Evolutionary conservation across 1,284 basidiomycete genomes (phyloP), one percentile per base, ranked within the genome.

Genomic region (Inonotus obliquus): DNA sequence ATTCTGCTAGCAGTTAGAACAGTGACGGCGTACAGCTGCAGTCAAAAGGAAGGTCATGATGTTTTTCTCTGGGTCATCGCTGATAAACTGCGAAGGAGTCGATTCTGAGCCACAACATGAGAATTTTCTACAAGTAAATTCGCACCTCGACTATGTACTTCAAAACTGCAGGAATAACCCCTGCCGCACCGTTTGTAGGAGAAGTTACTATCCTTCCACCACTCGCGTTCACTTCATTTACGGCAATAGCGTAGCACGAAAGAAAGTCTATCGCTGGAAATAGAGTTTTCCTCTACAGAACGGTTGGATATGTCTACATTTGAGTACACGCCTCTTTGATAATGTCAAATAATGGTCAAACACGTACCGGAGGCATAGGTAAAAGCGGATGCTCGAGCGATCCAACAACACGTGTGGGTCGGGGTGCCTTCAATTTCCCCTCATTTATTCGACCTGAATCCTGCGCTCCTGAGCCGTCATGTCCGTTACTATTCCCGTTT

Each of bases 251-350:
- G 74, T 96, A 96, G 68, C 92, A 94, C 2, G 89, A 92, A 65
- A 98, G 78, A 71, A 96, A 96, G 72, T 98, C 96, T 76, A 98
- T 89, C 0, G 94, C 94, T 0, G 95, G 94, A 59, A 97, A 95
- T 67, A 87, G 85, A 11, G 89, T 92, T 68, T 85, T 90, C 61
- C 91, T 81, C 89, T 92, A 67, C 27, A 63, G 23, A n/a, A 9
- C 32, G 32, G 9, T 4, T 14, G 14, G 19, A 17, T 4, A 14
- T 44, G 14, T 44, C 41, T 5, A 32, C 9, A 32, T 32, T 4
- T 4, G 32, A 9, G 32, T 32, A 32, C 9, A 32, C 32, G 4
- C 32, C 9, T 32, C 32, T 9, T 32, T 4, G 32, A 32, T 32
- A 4, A 32, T 32, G 4, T 4, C 4, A 4, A 32, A 9, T 9